Base-by-base conservation (phyloP, 306 rosid species). In the Gillenia trifoliata region DNA sequence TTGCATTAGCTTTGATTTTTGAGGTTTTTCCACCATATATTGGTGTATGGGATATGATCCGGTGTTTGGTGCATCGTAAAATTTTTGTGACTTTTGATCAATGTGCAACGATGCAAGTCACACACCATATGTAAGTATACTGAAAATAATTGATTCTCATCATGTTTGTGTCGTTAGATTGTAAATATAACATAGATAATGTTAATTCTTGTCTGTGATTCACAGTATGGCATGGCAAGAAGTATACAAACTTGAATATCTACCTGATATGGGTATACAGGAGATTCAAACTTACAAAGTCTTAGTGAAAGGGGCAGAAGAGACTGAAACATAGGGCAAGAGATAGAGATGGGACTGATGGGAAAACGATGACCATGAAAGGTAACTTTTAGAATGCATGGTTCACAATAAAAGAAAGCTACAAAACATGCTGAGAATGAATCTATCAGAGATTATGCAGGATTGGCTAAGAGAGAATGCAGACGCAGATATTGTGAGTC, bases 381-480 rank as follows among this genome's bases (percentile, higher is more conserved):
- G 74, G 69, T 77, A 38, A 81, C 96, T 88, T 89, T 91, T 66
- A 54, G 66, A 86, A 81, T 85, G 78, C 71, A 79, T 74, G 98
- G 97, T 85, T 68, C 28, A 72, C 15, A 87, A 85, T 76, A 59
- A 86, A 91, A 87, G 96, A 88, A 83, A 91, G 85, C 85, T 73
- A 84, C 90, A 68, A 60, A 83, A 80, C 92, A 85, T 66, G 78
- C 52, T 49, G 61, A 64, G 72, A 57, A 80, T 71, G 85, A 72
- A 86, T 80, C 89, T 66, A 34, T 69, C 80, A 76, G 83, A 82
- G 75, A 80, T 81, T 64, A 9, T 70, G 63, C 25, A 8, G 28
- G 63, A 36, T 50, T 31, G 67, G 61, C 43, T 70, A 52, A 36
- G 60, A 28, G 63, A n/a, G 79, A 75, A 61, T 77, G 65, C 52